Percentiles rank a stretch among this genome's conserved stretches.
Conservation (phyloP, 1,139 yeast genomes). For the Suhomyces wounanorum region DNA sequence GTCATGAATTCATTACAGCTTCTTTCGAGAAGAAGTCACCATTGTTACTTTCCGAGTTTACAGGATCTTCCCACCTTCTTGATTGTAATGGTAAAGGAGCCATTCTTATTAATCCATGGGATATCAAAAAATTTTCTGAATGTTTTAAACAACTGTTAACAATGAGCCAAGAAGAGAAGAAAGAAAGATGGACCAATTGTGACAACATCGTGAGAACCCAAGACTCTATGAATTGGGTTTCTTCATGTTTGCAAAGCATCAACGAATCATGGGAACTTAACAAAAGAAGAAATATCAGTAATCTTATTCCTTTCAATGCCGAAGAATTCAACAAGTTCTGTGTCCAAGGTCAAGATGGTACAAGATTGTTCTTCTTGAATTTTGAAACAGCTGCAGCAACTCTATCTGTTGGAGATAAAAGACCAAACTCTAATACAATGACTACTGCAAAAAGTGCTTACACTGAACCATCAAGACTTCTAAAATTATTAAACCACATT, state of each 20-base stretch:
- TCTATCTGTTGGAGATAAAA: conserved; percentile 20
- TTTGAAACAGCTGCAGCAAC: conserved; percentile 46
- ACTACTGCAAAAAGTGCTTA: conserved; percentile 32
- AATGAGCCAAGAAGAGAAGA: conserved; percentile 61
- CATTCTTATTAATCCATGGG: conserved; percentile 89
- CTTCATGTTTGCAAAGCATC: conserved; percentile 56
- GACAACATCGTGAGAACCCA: conserved; percentile 59
- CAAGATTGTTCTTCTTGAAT: conserved; percentile 57
- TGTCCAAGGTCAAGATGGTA: conserved; percentile 29
- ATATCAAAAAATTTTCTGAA: conserved; percentile 62
- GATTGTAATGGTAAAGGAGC: conserved; percentile 59
- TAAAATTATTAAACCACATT: conserved; percentile 51
- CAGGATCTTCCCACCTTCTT: conserved; percentile 86
- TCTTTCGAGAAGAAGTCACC: conserved; percentile 76
- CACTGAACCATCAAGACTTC: conserved; percentile 51
- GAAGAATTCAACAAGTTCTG: conserved; percentile 42
- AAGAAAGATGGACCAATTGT: conserved; percentile 62
- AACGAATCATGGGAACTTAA: conserved; percentile 66
- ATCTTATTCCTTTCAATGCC: conserved; percentile 29
- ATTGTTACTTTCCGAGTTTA: conserved; percentile 83
- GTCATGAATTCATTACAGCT: conserved; percentile 90
- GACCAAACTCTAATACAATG: conserved; percentile 10
- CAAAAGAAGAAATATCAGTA: conserved; percentile 28
- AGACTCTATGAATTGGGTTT: conserved; percentile 79
- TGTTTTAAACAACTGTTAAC: conserved; percentile 63